Percentiles rank a stretch among this genome's conserved stretches.
These are phyloP conservation scores for Vicia faba DNA, from an alignment of 306 rosid species.

Conservation along the genomic window DNA sequence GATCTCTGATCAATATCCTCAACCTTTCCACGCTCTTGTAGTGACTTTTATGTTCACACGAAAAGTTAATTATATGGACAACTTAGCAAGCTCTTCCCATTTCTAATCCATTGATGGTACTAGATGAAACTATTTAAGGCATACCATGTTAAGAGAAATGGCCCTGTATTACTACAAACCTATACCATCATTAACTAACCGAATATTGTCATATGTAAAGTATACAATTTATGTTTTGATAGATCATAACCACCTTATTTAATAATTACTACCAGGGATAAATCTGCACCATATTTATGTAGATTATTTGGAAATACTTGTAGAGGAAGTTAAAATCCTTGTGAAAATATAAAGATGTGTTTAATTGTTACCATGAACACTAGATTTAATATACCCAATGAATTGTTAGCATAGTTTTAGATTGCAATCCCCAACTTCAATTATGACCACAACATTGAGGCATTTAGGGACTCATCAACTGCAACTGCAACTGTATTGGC, in stretches of 20 bases:
- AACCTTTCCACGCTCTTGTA: neutral
- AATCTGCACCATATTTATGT: neutral
- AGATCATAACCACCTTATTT: neutral
- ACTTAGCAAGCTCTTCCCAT: too few species aligned
- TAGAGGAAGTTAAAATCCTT: constrained; percentile 1
- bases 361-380: constrained; percentile 1
- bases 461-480: neutral
- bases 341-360: constrained; percentile 15
- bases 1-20: neutral
- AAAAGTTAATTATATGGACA: too few species aligned
- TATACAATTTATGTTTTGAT: neutral
- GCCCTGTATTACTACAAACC: neutral
- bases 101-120: neutral
- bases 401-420: neutral
- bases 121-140: constrained; percentile 3
- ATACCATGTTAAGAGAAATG: neutral
- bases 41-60: too few species aligned
- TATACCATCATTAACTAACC: neutral
- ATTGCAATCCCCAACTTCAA: neutral
- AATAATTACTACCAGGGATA: neutral
- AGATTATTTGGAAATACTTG: neutral
- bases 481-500: neutral
- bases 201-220: neutral
- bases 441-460: neutral
- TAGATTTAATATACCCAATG: neutral